Percentiles rank a stretch among this genome's conserved stretches.
Conservation (phyloP, 2,329 filamentous ascomycete genomes). For the Colletotrichum kahawae region DNA sequence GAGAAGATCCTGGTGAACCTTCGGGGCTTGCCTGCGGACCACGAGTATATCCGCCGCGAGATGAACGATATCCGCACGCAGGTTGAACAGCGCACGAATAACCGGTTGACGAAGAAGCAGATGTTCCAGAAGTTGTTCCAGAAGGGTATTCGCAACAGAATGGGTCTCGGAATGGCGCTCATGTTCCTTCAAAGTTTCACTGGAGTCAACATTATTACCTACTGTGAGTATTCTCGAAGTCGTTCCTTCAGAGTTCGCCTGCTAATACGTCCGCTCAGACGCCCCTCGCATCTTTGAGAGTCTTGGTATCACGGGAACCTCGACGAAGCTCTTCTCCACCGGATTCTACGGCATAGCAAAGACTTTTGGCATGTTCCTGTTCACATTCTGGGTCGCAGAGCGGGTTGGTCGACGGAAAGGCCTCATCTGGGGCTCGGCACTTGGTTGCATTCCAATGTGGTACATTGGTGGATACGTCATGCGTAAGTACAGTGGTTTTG, state of each 20-base stretch:
- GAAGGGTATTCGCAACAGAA: slow-evolving; percentile 45
- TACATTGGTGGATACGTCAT: slow-evolving; percentile 44
- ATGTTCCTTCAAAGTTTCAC: slow-evolving; percentile 40
- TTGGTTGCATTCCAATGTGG: slow-evolving; percentile 43
- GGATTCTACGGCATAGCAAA: slow-evolving; percentile 46
- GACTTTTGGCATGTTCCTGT: slow-evolving; percentile 39
- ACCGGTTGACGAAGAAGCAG: slow-evolving; percentile 31
- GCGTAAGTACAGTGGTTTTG: neutral
- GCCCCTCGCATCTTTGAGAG: slow-evolving; percentile 40
- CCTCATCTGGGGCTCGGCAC: slow-evolving; percentile 46
- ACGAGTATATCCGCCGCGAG: slow-evolving; percentile 40
- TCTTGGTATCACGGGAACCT: slow-evolving; percentile 38
- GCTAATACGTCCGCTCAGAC: slow-evolving; percentile 26
- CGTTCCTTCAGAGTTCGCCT: accelerated
- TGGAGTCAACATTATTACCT: slow-evolving; percentile 65
- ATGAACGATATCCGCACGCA: slow-evolving; percentile 63
- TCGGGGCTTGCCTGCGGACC: slow-evolving; percentile 12
- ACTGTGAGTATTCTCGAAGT: slow-evolving; percentile 36
- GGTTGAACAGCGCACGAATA: slow-evolving; percentile 50
- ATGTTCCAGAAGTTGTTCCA: slow-evolving; percentile 38
- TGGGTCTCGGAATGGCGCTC: slow-evolving; percentile 60
- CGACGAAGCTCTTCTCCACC: slow-evolving; percentile 39
- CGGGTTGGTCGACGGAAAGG: slow-evolving; percentile 52
- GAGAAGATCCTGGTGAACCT: slow-evolving; percentile 43
- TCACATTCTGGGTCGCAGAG: slow-evolving; percentile 51